phyloP scores from a whole-genome alignment of 75 land plant species.

The Isoetes taiwanensis region DNA sequence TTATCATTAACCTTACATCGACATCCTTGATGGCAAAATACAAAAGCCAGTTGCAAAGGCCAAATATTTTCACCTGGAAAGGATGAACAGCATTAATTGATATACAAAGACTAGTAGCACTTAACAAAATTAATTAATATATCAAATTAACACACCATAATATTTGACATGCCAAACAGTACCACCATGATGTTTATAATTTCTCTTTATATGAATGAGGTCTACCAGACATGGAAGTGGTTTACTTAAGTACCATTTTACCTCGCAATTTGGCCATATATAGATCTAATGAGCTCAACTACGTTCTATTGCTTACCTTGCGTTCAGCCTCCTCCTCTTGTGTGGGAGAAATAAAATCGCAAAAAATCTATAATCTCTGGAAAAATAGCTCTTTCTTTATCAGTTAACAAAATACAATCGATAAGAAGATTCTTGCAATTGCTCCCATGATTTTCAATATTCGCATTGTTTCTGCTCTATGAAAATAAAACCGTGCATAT shows the following conservation, averaged over 20 bases:
- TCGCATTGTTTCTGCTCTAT: not conserved
- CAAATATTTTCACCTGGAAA: conserved; percentile 80
- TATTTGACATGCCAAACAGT: not conserved
- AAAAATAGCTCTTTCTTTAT: not conserved
- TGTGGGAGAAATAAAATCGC: conserved; percentile 84
- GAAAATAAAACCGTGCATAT: not conserved
- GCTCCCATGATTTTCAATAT: not conserved
- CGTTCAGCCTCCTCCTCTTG: conserved; percentile 54
- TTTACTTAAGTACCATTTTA: conserved; percentile 19
- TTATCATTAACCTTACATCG: conserved; percentile 80
- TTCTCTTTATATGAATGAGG: not conserved
- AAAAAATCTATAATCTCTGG: conserved; percentile 87
- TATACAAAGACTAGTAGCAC: not conserved
- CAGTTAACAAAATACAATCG: not conserved
- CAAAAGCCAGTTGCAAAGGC: conserved; percentile 81
- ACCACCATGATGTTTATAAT: not conserved
- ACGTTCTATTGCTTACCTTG: conserved; percentile 37
- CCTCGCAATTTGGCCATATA: conserved; percentile 84
- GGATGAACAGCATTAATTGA: not conserved
- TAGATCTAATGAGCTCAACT: conserved; percentile 47
- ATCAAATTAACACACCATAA: not conserved
- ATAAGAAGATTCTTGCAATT: not conserved
- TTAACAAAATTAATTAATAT: not conserved
- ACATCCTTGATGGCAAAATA: conserved; percentile 88
- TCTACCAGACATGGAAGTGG: not conserved